Conservation (phyloP, 768 basidiomycete genomes). For the Infundibulicybe gibba region DNA sequence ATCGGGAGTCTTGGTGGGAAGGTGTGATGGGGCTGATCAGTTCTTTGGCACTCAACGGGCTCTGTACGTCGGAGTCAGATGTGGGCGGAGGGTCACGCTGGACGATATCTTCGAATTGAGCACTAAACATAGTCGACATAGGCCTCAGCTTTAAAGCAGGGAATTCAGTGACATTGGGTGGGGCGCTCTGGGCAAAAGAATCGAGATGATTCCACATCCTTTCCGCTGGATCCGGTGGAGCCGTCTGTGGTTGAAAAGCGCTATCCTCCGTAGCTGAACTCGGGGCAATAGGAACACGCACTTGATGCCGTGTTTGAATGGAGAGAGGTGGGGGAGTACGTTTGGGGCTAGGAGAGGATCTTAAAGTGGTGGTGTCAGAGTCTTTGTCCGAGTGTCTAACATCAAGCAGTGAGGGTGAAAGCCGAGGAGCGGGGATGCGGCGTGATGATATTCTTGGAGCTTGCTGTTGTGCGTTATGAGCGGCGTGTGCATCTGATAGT, state of each 20-base stretch:
- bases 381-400: conserved; percentile 6
- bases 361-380: neutral
- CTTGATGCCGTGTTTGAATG: conserved; percentile 33
- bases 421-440: conserved; percentile 39
- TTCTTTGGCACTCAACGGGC: conserved; percentile 40
- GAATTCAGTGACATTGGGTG: conserved; percentile 60
- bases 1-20: conserved; percentile 17
- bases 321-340: conserved; percentile 36
- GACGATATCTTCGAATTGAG: conserved; percentile 55
- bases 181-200: conserved; percentile 54
- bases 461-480: conserved; percentile 19
- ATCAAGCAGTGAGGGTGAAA: conserved; percentile 31
- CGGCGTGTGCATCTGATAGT: conserved; percentile 32
- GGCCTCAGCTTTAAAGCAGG: conserved; percentile 68
- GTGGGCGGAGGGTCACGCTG: conserved; percentile 27
- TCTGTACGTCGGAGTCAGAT: conserved; percentile 40
- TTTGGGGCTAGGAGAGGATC: conserved; percentile 23
- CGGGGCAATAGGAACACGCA: conserved; percentile 12
- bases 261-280: conserved; percentile 17
- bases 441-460: conserved; percentile 24
- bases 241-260: conserved; percentile 18
- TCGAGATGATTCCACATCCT: conserved; percentile 22
- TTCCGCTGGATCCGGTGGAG: conserved; percentile 12
- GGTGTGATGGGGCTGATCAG: conserved; percentile 37
- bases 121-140: conserved; percentile 71